Percentiles rank a stretch among this genome's conserved stretches.
phyloP scores from a whole-genome alignment of 371 early-diverging fungal genomes.

The Haplosporangium sp. region DNA sequence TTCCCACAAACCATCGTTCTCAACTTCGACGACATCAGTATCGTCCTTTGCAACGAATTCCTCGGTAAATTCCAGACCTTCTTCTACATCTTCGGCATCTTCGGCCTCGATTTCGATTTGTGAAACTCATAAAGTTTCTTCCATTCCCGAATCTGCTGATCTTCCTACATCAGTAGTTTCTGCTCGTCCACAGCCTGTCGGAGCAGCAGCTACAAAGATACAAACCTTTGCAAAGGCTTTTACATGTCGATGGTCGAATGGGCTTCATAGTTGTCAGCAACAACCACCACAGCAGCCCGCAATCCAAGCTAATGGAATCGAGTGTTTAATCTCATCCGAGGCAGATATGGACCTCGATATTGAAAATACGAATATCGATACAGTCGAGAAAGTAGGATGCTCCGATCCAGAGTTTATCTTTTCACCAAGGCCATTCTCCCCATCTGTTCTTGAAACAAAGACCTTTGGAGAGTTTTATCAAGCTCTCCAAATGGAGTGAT shows the following conservation, averaged over 20 bases:
- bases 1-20: slow-evolving; percentile 6
- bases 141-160: background rate
- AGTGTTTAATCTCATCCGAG: background rate
- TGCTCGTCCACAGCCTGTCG: background rate
- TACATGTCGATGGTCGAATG: slow-evolving; percentile 28
- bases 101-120: slow-evolving; percentile 19
- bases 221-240: slow-evolving; percentile 30
- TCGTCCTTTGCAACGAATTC: slow-evolving; percentile 21
- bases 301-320: slow-evolving; percentile 2
- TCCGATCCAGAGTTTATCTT: slow-evolving; percentile 32
- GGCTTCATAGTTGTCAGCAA: slow-evolving; percentile 14
- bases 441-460: slow-evolving; percentile 17
- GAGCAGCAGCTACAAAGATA: slow-evolving; percentile 5
- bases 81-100: slow-evolving; percentile 29
- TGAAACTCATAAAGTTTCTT: background rate
- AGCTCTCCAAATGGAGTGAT: slow-evolving; percentile 26
- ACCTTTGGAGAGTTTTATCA: slow-evolving; percentile 48
- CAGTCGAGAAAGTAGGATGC: slow-evolving; percentile 1
- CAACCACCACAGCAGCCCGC: slow-evolving; percentile 7
- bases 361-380: background rate
- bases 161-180: background rate
- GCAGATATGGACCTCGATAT: background rate
- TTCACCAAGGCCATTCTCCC: slow-evolving; percentile 42
- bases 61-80: slow-evolving; percentile 16
- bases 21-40: slow-evolving; percentile 13